phyloP scores from a whole-genome alignment of 306 rosid species.

The Cucurbita maxima region DNA sequence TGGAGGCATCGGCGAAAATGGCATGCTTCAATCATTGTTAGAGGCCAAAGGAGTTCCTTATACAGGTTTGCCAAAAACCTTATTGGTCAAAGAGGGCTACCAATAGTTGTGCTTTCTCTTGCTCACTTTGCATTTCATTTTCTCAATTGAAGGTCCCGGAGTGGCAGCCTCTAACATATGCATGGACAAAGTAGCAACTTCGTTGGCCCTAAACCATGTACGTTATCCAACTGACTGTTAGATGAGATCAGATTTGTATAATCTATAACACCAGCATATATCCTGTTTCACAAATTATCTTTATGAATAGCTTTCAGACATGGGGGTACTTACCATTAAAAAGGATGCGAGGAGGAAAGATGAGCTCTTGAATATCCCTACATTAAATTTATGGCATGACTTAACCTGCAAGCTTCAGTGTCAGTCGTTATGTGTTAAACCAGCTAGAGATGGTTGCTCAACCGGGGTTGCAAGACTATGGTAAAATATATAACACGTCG shows the following conservation, averaged over 20 bases:
- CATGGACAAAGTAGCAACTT: constrained; percentile 92
- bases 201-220: constrained; percentile 68
- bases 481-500: constrained; percentile 22
- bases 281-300: constrained; percentile 8
- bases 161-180: constrained; percentile 65
- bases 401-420: constrained; percentile 56
- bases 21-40: constrained; percentile 77
- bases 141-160: constrained; percentile 60
- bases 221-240: constrained; percentile 10
- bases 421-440: constrained; percentile 78
- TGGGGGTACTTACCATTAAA: constrained; percentile 71
- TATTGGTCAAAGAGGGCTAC: not conserved
- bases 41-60: constrained; percentile 73
- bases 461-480: constrained; percentile 92
- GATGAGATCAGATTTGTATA: not conserved
- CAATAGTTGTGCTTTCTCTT: constrained; percentile 4
- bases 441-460: constrained; percentile 93
- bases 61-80: constrained; percentile 44
- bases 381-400: constrained; percentile 53
- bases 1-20: constrained; percentile 99
- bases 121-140: not conserved
- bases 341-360: constrained; percentile 46
- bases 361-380: constrained; percentile 32
- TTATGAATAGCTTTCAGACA: constrained; percentile 43
- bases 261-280: not conserved